Percentiles rank a stretch among this genome's conserved stretches.
Evolutionary conservation across 352 stramenopile genomes (phyloP).

Genomic region (Pythium plurisporium): DNA sequence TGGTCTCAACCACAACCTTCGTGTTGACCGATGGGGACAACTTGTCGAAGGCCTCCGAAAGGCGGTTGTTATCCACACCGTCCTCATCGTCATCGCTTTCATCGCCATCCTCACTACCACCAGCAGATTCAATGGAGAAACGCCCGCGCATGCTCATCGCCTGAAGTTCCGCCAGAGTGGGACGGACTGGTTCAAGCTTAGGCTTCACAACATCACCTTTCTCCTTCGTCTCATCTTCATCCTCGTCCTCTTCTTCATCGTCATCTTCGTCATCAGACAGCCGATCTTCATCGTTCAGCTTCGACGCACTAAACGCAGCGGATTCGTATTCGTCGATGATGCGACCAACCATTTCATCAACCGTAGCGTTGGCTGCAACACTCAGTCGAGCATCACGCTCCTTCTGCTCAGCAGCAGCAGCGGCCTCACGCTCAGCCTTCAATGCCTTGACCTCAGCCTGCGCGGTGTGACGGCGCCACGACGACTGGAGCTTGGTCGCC

Average conservation of each 20-base stretch:
- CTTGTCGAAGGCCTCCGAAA: background rate
- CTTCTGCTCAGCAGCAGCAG: background rate
- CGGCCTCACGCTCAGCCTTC: conserved; percentile 4
- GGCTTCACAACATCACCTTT: conserved; percentile 4
- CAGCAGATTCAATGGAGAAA: conserved; percentile 34
- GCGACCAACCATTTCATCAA: conserved; percentile 13
- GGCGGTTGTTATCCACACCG: background rate
- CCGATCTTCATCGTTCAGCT: conserved; percentile 1
- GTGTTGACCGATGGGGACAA: too few relatives aligned
- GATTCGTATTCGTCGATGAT: conserved; percentile 16
- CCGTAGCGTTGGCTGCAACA: conserved; percentile 2
- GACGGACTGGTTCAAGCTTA: conserved; percentile 8
- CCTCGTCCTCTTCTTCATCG: conserved; percentile 9
- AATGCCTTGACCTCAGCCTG: background rate
- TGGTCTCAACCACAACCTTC: too few relatives aligned
- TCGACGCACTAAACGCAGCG: conserved; percentile 12
- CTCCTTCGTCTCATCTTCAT: conserved; percentile 7
- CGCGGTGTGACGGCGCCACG: conserved; percentile 7
- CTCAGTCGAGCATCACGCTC: conserved; percentile 4
- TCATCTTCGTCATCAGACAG: conserved; percentile 15
- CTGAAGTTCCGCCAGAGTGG: conserved; percentile 41
- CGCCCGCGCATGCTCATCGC: conserved; percentile 41
- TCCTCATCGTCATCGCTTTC: conserved; percentile 18
- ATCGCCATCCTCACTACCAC: conserved; percentile 35
- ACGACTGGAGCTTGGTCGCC: conserved; percentile 9